Percentiles rank a stretch among this genome's conserved stretches.
Conservation (phyloP, 1,139 yeast species). For the Suhomyces choctaworum region DNA sequence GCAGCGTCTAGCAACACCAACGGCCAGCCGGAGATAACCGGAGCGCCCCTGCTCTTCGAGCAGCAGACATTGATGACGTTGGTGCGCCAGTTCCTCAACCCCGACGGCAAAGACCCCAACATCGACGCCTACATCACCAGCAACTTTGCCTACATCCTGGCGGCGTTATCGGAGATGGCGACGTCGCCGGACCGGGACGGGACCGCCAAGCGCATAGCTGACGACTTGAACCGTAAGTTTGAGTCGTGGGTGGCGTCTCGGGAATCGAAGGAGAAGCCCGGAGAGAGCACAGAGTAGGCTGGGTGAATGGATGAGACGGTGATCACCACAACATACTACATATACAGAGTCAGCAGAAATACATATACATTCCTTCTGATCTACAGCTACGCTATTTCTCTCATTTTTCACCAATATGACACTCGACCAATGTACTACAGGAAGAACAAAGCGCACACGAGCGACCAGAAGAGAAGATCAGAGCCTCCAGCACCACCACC, state of each 20-base stretch:
- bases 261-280: slow-evolving; percentile 15
- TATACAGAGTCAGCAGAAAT: too few species aligned
- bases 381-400: too few species aligned
- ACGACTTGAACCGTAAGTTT: slow-evolving; percentile 34
- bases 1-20: too few species aligned
- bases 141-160: slow-evolving; percentile 32
- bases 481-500: too few species aligned
- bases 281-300: slow-evolving; percentile 9
- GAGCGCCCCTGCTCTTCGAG: slow-evolving; percentile 20
- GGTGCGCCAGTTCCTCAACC: slow-evolving; percentile 27
- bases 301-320: too few species aligned
- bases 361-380: too few species aligned
- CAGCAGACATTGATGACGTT: slow-evolving; percentile 20
- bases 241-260: slow-evolving; percentile 31
- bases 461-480: too few species aligned
- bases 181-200: slow-evolving; percentile 33
- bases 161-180: slow-evolving; percentile 32
- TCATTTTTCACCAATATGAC: too few species aligned
- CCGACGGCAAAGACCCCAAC: slow-evolving; percentile 30
- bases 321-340: too few species aligned
- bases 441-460: too few species aligned
- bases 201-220: slow-evolving; percentile 41
- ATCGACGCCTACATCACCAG: slow-evolving; percentile 32
- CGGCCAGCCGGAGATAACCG: slow-evolving; percentile 9
- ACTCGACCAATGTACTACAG: too few species aligned